These are phyloP conservation scores for Dalbergia cochinchinensis DNA, from an alignment of 306 rosid species.

Conservation along the genomic window DNA sequence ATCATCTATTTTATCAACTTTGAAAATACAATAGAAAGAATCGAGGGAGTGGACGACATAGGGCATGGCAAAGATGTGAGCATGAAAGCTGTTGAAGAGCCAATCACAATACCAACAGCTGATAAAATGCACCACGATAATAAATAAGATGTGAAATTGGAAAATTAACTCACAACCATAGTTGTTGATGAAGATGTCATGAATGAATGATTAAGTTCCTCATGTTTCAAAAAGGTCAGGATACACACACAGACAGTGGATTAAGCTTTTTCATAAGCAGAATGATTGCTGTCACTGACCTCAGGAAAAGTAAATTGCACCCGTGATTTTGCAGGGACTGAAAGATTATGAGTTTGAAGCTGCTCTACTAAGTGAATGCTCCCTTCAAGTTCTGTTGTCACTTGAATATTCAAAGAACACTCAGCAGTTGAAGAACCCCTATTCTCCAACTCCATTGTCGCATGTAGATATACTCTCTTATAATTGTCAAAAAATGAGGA, in stretches of 20 bases:
- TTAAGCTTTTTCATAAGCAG: slow-evolving; percentile 10
- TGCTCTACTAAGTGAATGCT: slow-evolving; percentile 74
- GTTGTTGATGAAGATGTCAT: slow-evolving; percentile 5
- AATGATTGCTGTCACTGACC: slow-evolving; percentile 58
- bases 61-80: neutral
- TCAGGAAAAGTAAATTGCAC: slow-evolving; percentile 83
- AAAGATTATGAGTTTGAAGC: slow-evolving; percentile 72
- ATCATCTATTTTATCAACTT: neutral
- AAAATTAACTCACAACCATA: neutral
- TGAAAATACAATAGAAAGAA: neutral
- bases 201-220: slow-evolving; percentile 23
- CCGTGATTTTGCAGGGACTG: slow-evolving; percentile 74
- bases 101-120: neutral
- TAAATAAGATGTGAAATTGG: slow-evolving; percentile 7
- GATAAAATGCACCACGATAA: slow-evolving; percentile 10
- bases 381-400: slow-evolving; percentile 76
- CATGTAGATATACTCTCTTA: slow-evolving; percentile 84
- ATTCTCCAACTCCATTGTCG: slow-evolving; percentile 82
- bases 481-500: slow-evolving; percentile 84
- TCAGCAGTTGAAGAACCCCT: slow-evolving; percentile 69
- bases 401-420: slow-evolving; percentile 89
- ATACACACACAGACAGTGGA: neutral
- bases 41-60: neutral
- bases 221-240: slow-evolving; percentile 15
- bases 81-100: slow-evolving; percentile 19